Evolutionary conservation across 2,329 filamentous ascomycete species (phyloP).

Genomic region (Penicillium sp.): DNA sequence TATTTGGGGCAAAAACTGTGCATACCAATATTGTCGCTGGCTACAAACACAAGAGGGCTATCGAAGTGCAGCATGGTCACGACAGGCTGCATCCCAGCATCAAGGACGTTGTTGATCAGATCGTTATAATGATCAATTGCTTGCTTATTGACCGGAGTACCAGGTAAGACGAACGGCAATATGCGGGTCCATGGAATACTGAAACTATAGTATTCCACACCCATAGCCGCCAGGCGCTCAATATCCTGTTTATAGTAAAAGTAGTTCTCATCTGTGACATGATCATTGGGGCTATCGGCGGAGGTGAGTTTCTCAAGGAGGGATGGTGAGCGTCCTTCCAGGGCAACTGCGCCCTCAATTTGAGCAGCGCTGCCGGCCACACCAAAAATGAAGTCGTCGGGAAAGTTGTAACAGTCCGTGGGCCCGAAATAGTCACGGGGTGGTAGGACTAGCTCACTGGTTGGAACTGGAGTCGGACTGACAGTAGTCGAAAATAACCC

Average conservation of each 20-base stretch:
- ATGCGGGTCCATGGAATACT: conserved; percentile 58
- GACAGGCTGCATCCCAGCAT: conserved; percentile 52
- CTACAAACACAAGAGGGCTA: conserved; percentile 35
- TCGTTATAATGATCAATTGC: conserved; percentile 58
- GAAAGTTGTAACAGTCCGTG: conserved; percentile 42
- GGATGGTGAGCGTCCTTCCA: conserved; percentile 49
- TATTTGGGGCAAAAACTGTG: neutral
- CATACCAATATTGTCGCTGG: conserved; percentile 27
- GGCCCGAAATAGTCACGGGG: conserved; percentile 59
- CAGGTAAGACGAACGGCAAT: conserved; percentile 54
- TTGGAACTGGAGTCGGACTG: conserved; percentile 61
- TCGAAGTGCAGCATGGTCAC: conserved; percentile 51
- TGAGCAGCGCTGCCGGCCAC: conserved; percentile 52
- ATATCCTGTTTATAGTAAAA: conserved; percentile 58
- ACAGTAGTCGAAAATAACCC: conserved; percentile 59
- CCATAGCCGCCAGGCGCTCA: conserved; percentile 46
- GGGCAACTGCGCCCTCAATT: conserved; percentile 52
- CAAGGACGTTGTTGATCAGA: conserved; percentile 52
- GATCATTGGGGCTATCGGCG: conserved; percentile 48
- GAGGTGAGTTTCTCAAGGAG: conserved; percentile 48
- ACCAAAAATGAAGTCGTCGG: conserved; percentile 51
- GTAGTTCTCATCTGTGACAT: conserved; percentile 59
- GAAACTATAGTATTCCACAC: conserved; percentile 51
- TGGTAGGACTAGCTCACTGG: conserved; percentile 61
- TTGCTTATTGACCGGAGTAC: conserved; percentile 54